Conservation (phyloP, 257 asterid species). For the Nicotiana obtusifolia region DNA sequence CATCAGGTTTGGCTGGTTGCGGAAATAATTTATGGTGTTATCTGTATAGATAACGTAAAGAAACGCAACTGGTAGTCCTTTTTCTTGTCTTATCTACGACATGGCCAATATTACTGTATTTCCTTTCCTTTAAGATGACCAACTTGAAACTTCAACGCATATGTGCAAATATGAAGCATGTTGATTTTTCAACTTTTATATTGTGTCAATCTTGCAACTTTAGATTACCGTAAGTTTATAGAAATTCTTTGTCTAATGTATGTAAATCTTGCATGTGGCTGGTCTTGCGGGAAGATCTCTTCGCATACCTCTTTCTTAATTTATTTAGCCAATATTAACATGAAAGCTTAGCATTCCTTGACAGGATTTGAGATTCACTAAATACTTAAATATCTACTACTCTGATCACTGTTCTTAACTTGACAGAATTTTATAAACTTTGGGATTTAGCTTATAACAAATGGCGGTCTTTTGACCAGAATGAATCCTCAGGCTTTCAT, state of each 20-base stretch:
- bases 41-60: neutral
- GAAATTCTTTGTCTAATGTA: neutral
- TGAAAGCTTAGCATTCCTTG: neutral
- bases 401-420: neutral
- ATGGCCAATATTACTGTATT: neutral
- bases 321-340: neutral
- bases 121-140: neutral
- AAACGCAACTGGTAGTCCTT: neutral
- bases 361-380: neutral
- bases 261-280: neutral
- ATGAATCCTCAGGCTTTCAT: conserved; percentile 95
- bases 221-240: neutral
- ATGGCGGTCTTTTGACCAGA: conserved; percentile 45
- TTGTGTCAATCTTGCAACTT: neutral
- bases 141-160: neutral
- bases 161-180: neutral
- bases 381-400: neutral
- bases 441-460: conserved; percentile 11
- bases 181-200: neutral
- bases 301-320: neutral
- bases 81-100: neutral
- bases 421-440: conserved; percentile 1
- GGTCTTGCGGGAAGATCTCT: neutral
- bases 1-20: neutral
- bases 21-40: neutral